Evolutionary conservation across 1,139 yeast genomes (phyloP).

Genomic region (Saccharomyces hybrid): DNA sequence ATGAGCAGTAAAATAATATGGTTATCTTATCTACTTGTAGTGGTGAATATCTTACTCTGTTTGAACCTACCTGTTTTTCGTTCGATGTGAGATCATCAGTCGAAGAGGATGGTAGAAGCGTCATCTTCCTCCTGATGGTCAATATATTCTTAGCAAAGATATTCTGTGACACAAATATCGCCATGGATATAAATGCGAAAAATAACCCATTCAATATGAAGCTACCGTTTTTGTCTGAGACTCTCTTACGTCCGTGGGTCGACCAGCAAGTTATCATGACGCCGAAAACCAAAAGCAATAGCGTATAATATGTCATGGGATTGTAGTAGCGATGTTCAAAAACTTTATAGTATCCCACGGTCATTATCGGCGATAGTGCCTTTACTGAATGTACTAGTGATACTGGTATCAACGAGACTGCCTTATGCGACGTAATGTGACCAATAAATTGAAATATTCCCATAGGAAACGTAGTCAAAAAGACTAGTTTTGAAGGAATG

Average conservation of each 20-base stretch:
- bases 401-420: conserved; percentile 82
- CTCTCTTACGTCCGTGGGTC: conserved; percentile 18
- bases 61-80: not conserved
- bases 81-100: conserved; percentile 1
- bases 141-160: conserved; percentile 80
- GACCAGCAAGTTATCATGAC: conserved; percentile 71
- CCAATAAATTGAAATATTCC: conserved; percentile 88
- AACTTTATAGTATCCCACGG: conserved; percentile 70
- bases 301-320: conserved; percentile 62
- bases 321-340: conserved; percentile 52
- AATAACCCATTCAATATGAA: conserved; percentile 54
- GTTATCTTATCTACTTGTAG: conserved; percentile 64
- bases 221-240: conserved; percentile 31
- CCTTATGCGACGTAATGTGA: conserved; percentile 81
- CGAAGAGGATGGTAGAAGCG: conserved; percentile 19
- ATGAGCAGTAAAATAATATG: conserved; percentile 74
- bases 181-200: conserved; percentile 73
- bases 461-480: conserved; percentile 78
- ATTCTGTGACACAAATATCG: conserved; percentile 84
- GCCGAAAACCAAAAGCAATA: conserved; percentile 70
- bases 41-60: not conserved
- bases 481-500: conserved; percentile 32
- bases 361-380: conserved; percentile 79
- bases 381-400: conserved; percentile 88
- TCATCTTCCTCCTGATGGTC: conserved; percentile 40